Conservation (phyloP, 192 early-diverging fungal species). For the Coemansia umbellata region DNA sequence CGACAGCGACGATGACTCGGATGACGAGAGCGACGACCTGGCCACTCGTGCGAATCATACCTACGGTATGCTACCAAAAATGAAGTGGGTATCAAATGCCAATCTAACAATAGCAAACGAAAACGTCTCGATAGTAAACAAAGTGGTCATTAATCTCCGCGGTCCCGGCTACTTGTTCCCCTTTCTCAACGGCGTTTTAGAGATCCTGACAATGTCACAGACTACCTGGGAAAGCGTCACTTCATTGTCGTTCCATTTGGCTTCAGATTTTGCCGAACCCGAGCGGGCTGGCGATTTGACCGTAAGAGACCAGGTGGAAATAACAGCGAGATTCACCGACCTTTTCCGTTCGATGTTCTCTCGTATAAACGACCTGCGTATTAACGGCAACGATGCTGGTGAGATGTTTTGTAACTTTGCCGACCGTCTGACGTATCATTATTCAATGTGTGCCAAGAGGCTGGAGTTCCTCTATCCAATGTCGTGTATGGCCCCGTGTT, state of each 20-base stretch:
- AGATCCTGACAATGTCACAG: background rate
- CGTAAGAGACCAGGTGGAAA: no score
- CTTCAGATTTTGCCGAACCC: background rate
- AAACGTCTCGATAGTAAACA: background rate
- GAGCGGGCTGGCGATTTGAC: background rate
- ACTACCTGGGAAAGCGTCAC: background rate
- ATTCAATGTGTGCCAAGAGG: background rate
- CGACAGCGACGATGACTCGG: background rate
- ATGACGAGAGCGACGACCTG: conserved; percentile 1
- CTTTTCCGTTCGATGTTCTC: background rate
- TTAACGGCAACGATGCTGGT: background rate
- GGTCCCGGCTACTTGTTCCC: conserved; percentile 1
- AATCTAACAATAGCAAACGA: background rate
- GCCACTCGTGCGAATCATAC: background rate
- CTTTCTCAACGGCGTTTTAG: background rate
- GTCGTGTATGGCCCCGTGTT: background rate
- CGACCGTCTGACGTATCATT: background rate
- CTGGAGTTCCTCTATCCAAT: background rate
- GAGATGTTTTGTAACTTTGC: background rate
- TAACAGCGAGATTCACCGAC: background rate
- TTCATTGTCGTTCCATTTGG: background rate
- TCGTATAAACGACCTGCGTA: background rate
- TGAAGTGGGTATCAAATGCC: background rate
- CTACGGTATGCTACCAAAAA: background rate
- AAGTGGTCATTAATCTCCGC: background rate